phyloP scores from a whole-genome alignment of 768 basidiomycete genomes.

The Amanita muscaria region DNA sequence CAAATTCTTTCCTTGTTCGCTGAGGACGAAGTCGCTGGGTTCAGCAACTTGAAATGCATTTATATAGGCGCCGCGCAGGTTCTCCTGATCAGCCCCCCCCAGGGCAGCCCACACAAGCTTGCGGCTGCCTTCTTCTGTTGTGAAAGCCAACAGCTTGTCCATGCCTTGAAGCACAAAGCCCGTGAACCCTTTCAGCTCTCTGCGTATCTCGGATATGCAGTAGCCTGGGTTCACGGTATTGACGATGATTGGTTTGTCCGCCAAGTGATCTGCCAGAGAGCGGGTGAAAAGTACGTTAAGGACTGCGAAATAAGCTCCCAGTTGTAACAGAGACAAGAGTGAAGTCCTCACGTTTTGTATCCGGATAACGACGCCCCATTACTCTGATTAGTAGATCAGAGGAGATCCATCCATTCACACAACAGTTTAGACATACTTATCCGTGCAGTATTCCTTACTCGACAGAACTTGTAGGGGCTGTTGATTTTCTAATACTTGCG shows the following conservation, averaged over 20 bases:
- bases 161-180: slow-evolving; percentile 16
- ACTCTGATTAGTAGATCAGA: slow-evolving; percentile 4
- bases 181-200: slow-evolving; percentile 16
- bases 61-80: slow-evolving; percentile 24
- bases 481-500: slow-evolving; percentile 16
- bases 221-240: slow-evolving; percentile 34
- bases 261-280: slow-evolving; percentile 23
- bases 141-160: slow-evolving; percentile 25
- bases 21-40: slow-evolving; percentile 25
- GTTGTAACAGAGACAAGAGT: background rate
- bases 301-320: slow-evolving; percentile 19
- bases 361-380: slow-evolving; percentile 18
- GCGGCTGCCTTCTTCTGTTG: slow-evolving; percentile 28
- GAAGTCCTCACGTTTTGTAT: slow-evolving; percentile 26
- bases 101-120: slow-evolving; percentile 28
- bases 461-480: slow-evolving; percentile 25
- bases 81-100: slow-evolving; percentile 17
- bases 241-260: slow-evolving; percentile 22
- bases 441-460: slow-evolving; percentile 15
- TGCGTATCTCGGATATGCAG: slow-evolving; percentile 28
- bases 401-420: background rate
- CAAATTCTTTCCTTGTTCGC: slow-evolving; percentile 20
- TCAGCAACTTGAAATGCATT: slow-evolving; percentile 18
- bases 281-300: slow-evolving; percentile 32
- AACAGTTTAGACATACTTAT: slow-evolving; percentile 12